A percentile compares a stretch with the other conserved stretches of the same genome.
These are phyloP conservation scores for Neophaeococcomyces aloes DNA, from an alignment of 2,329 filamentous ascomycete genomes.

Conservation along the genomic window DNA sequence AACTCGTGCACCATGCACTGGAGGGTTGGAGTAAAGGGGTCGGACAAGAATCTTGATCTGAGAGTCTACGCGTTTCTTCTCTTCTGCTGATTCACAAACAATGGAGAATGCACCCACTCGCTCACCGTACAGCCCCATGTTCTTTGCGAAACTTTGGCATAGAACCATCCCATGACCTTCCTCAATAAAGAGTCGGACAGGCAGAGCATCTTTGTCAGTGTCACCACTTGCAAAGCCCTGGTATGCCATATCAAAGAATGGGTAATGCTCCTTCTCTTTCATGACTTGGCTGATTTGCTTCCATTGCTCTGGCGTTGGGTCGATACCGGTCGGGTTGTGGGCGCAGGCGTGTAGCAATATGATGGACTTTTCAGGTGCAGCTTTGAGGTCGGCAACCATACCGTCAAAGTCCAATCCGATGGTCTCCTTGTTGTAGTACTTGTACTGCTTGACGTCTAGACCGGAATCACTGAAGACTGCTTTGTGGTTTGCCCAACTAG, in stretches of 20 bases:
- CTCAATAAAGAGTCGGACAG: conserved; percentile 84
- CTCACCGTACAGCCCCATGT: conserved; percentile 99
- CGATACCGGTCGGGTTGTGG: conserved; percentile 94
- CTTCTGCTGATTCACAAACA: conserved; percentile 70
- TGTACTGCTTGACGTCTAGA: conserved; percentile 85
- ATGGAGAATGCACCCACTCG: conserved; percentile 95
- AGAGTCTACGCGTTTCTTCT: conserved; percentile 92
- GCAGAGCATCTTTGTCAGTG: conserved; percentile 86
- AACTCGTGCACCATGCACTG: conserved; percentile 89
- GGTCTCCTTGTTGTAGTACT: conserved; percentile 98
- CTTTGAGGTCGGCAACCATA: conserved; percentile 80
- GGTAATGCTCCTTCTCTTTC: conserved; percentile 77
- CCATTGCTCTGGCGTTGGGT: conserved; percentile 89
- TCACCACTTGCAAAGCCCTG: conserved; percentile 93
- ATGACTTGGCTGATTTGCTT: conserved; percentile 75
- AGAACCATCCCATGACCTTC: conserved; percentile 82
- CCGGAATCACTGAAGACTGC: conserved; percentile 92
- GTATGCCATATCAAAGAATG: conserved; percentile 99
- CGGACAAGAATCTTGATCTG: conserved; percentile 98
- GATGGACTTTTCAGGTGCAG: conserved; percentile 73
- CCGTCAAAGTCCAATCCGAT: conserved; percentile 97
- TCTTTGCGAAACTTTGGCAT: conserved; percentile 95
- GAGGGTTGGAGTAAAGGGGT: conserved; percentile 95
- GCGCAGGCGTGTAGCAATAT: conserved; percentile 94
- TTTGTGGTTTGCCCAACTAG: conserved; percentile 97